Evolutionary conservation across 345 rosid genomes (phyloP).

Genomic region (Eucalyptus regnans): DNA sequence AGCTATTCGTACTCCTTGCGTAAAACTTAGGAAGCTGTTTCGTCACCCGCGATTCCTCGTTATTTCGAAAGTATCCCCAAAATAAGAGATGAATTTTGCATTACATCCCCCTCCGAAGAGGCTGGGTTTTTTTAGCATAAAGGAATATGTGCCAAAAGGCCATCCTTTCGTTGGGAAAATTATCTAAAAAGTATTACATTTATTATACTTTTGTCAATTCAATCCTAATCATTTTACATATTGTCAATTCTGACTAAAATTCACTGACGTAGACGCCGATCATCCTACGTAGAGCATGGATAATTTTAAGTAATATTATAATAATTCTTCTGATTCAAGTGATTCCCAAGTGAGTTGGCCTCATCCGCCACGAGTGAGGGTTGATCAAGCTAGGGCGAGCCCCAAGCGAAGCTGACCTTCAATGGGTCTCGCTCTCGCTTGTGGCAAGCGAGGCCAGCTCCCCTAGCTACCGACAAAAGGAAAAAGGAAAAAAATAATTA

Average conservation of each 20-base stretch:
- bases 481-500: no score
- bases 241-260: no score
- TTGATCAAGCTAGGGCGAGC: rapidly evolving
- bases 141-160: background rate
- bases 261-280: no score
- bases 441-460: rapidly evolving
- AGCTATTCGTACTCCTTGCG: background rate
- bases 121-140: background rate
- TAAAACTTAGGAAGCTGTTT: background rate
- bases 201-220: rapidly evolving
- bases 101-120: background rate
- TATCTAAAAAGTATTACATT: rapidly evolving
- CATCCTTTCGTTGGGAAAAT: rapidly evolving
- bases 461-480: rapidly evolving
- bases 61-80: background rate
- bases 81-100: background rate
- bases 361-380: rapidly evolving
- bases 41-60: background rate
- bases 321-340: rapidly evolving
- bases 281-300: no score
- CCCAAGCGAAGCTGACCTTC: no score
- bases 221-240: no score
- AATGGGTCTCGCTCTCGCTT: rapidly evolving
- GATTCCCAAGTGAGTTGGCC: no score
- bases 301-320: no score